Percentiles rank a stretch among this genome's conserved stretches.
Evolutionary conservation across 495 filamentous ascomycete species (phyloP).

Genomic region (Apodospora peruviana): DNA sequence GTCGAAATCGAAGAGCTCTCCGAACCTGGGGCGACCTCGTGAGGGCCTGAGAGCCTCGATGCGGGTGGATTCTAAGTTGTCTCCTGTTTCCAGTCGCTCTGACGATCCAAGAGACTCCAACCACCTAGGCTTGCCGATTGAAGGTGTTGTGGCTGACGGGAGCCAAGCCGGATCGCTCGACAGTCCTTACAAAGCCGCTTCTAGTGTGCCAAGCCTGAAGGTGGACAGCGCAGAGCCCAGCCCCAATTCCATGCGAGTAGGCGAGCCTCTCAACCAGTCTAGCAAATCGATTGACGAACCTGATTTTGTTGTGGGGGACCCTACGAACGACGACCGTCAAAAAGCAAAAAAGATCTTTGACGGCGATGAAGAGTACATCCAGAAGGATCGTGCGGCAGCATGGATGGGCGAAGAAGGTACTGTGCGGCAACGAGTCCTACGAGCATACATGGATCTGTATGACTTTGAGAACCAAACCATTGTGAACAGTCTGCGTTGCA

Average conservation of each 20-base stretch:
- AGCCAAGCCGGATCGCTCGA: conserved; percentile 35
- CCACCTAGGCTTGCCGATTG: conserved; percentile 36
- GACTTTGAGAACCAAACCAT: conserved; percentile 82
- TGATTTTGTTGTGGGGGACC: conserved; percentile 40
- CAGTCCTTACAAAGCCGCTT: conserved; percentile 45
- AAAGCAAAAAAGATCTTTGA: conserved; percentile 78
- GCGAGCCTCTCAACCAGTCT: conserved; percentile 17
- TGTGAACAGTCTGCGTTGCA: conserved; percentile 65
- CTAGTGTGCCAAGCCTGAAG: conserved; percentile 35
- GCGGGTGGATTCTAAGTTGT: conserved; percentile 12
- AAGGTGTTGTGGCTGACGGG: conserved; percentile 32
- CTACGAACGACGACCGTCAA: conserved; percentile 61
- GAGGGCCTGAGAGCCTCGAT: conserved; percentile 12
- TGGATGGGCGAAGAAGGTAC: conserved; percentile 80
- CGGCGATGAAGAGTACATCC: conserved; percentile 75
- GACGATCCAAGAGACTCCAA: conserved; percentile 34
- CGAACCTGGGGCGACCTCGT: conserved; percentile 17
- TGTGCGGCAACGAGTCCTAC: conserved; percentile 59
- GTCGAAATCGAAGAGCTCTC: conserved; percentile 30
- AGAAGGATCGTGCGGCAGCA: conserved; percentile 71
- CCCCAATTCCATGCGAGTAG: conserved; percentile 11
- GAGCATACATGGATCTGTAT: conserved; percentile 88
- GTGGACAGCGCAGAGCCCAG: conserved; percentile 28
- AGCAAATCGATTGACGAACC: conserved; percentile 44
- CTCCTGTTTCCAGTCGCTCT: conserved; percentile 22